These are phyloP conservation scores for Asterochloris sp. DNA, from an alignment of 139 green algal genomes.

Conservation along the genomic window DNA sequence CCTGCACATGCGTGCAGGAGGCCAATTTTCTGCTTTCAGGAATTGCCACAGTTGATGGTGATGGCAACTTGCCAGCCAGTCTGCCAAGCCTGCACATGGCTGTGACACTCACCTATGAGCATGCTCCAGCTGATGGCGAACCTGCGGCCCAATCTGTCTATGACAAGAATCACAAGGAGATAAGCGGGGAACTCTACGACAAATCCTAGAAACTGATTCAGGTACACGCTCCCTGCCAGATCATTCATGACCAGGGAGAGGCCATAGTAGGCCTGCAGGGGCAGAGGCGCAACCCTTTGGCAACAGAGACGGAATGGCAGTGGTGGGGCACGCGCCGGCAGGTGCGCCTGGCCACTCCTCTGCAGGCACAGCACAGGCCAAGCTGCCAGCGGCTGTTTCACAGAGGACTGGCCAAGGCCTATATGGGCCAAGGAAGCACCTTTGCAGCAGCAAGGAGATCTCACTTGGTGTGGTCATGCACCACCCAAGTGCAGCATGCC, in stretches of 20 bases:
- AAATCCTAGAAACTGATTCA: slow-evolving; percentile 30
- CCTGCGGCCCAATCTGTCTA: slow-evolving; percentile 38
- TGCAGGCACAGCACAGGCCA: background rate
- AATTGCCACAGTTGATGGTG: background rate
- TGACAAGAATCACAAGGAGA: slow-evolving; percentile 17
- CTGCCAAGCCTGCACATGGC: background rate
- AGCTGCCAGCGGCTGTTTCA: background rate
- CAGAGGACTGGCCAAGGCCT: background rate
- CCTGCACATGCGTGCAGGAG: background rate
- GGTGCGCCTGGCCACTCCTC: background rate
- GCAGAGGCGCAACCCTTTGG: background rate
- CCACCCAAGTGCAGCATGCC: background rate
- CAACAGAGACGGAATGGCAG: background rate
- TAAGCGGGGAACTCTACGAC: slow-evolving; percentile 36
- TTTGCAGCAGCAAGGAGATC: background rate
- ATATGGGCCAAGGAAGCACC: background rate
- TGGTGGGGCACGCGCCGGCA: background rate
- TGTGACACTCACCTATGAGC: slow-evolving; percentile 21
- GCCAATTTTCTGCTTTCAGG: too few species aligned
- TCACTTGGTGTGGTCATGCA: background rate
- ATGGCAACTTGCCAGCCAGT: background rate
- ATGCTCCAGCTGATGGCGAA: slow-evolving; percentile 20
- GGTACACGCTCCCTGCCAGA: slow-evolving; percentile 22
- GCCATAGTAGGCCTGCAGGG: slow-evolving; percentile 21
- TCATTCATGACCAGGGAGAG: background rate